Base-by-base conservation (phyloP, 192 early-diverging fungal genomes). In the Endogone sp. region DNA sequence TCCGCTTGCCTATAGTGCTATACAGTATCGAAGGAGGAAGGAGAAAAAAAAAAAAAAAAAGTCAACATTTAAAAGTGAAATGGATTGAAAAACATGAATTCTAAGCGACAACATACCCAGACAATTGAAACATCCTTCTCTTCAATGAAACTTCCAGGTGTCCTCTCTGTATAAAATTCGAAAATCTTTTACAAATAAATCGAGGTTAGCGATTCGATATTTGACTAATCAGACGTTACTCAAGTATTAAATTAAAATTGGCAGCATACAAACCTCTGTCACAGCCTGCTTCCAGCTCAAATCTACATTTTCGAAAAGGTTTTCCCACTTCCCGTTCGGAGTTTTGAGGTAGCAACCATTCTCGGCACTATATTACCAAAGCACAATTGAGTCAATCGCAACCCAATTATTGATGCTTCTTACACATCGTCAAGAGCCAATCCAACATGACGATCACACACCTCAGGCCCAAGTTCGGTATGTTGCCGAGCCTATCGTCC, bases 151-250 rank as follows among this genome's bases (percentile, higher is more conserved):
- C 90, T 86, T 21, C 91, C 92, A 4, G 91, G 90, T 23, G 92
- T 94, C 62, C 93, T 84, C 71, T 93, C 92, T 3, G 83, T 87
- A 76, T 93, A 94, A 69, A 91, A 94, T 56, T 91, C 84, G 71
- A 94, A 90, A 61, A 94, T 90, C 81, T 85, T 63, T 69, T 49
- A 57, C 22, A 13, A 56, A 11, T 24, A 3, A 28, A 20, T 24
- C 37, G 6, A 25, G 16, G 4, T 8, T 30, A 25, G 29, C 4
- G 25, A 29, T 62, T 30, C 32, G 24, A 58, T 3, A 62, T 6
- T 60, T 25, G 4, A 55, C 1, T 54, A 28, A n/a, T 31, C 9
- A n/a, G 4, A 4, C 20, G 4, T 64, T 64, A 11, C 11, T 25
- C 49, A 29, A 3, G n/a, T n/a, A n/a, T n/a, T n/a, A n/a, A 49